Base-by-base conservation (phyloP, 805 yeast species). In the Suhomyces emberorum region DNA sequence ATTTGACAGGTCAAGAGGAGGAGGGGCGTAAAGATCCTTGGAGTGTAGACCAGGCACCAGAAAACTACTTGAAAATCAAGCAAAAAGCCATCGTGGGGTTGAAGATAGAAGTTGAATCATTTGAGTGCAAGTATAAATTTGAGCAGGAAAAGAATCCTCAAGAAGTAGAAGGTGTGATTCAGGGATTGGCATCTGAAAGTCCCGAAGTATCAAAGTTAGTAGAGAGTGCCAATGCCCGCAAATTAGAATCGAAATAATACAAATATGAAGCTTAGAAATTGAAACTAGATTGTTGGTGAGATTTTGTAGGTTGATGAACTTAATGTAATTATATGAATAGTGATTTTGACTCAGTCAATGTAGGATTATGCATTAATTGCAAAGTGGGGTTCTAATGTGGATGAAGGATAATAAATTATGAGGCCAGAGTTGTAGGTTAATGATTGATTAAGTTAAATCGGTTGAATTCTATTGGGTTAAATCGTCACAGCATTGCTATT, bases 41-140 rank as follows among this genome's bases (percentile, higher is more conserved):
- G 86, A 65, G 62, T 36, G 72, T 81, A 5, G 43, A 55, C 7
- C 83, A 81, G 29, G 80, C 87, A 0, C 82, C 82, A 0, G 74
- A 63, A 30, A 53, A 50, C 3, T 77, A 74, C 42, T 29, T 72
- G 21, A 63, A 63, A 17, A 39, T 62, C 3, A 43, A 65, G 62
- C 61, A 69, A 42, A 76, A 72, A 46, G 69, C 70, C 10, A 78
- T 81, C 41, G 70, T 69, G 14, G 86, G 85, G 0, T 48, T 81
- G 25, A 72, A 74, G 47, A 68, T 81, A 37, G 75, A 70, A 39
- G 70, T 80, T 21, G 51, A 50, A 3, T 52, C 59, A 12, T 54
- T 65, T 6, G 73, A 76, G 46, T 72, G 76, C 33, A 77, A 78
- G 54, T 76, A 69, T 59, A 81, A 81, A 52, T 67, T 78, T 43